Conservation (phyloP, 257 asterid species). For the Solanum okadae region DNA sequence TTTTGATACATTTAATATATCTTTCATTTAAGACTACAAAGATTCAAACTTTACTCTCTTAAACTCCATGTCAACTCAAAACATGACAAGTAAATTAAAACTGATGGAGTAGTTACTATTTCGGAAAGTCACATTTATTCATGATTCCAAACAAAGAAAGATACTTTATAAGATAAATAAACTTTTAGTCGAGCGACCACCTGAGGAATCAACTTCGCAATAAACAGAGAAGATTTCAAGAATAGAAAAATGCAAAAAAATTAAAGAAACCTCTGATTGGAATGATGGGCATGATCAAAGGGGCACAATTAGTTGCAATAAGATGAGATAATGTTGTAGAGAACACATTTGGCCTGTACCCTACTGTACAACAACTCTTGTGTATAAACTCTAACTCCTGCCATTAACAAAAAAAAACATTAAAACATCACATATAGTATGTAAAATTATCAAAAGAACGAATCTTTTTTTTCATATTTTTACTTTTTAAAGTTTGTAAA, state of each 20-base stretch:
- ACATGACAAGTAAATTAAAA: not conserved
- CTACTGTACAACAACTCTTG: slow-evolving; percentile 79
- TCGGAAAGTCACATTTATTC: not conserved
- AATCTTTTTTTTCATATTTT: not conserved
- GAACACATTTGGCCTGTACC: slow-evolving; percentile 83
- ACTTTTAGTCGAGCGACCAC: not conserved
- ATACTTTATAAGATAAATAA: not conserved
- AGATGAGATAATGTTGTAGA: slow-evolving; percentile 92
- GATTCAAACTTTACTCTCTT: not conserved
- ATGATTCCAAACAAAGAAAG: not conserved
- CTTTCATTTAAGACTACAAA: not conserved
- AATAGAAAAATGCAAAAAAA: not conserved
- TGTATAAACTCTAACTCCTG: slow-evolving; percentile 88
- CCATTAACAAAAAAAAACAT: not conserved
- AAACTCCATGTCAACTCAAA: not conserved
- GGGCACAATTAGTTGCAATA: slow-evolving; percentile 67
- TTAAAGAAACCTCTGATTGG: slow-evolving; percentile 55
- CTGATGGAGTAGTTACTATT: not conserved
- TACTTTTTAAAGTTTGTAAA: not conserved
- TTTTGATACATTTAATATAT: not conserved
- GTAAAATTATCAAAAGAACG: not conserved
- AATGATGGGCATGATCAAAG: slow-evolving; percentile 68
- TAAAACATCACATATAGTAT: no score
- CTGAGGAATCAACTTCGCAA: not conserved
- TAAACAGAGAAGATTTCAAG: not conserved